These are phyloP conservation scores for Solanum dulcamara DNA, from an alignment of 257 asterid species.

Conservation along the genomic window DNA sequence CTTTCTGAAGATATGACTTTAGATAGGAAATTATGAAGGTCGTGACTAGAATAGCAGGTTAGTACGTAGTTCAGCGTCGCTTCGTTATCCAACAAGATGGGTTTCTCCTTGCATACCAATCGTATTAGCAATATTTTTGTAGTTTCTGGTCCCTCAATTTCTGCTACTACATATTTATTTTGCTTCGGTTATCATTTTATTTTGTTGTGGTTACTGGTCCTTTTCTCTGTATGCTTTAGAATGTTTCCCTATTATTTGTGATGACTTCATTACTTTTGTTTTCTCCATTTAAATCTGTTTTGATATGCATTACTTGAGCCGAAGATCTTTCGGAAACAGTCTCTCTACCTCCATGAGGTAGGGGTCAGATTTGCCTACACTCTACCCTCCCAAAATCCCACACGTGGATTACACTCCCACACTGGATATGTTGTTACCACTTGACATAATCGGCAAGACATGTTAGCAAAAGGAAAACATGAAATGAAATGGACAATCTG, in stretches of 20 bases:
- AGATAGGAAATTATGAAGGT: neutral
- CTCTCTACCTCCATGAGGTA: neutral
- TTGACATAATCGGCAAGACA: neutral
- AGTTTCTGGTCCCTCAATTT: neutral
- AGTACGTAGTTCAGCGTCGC: neutral
- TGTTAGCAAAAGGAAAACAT: neutral
- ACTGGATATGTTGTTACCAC: neutral
- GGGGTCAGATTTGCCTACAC: neutral
- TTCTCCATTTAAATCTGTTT: neutral
- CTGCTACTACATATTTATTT: neutral
- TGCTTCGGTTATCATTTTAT: neutral
- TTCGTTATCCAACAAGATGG: neutral
- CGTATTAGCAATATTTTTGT: neutral
- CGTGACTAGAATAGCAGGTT: neutral
- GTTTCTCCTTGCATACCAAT: neutral
- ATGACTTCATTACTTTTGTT: neutral
- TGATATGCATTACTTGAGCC: neutral
- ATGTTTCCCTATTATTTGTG: neutral
- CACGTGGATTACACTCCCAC: neutral
- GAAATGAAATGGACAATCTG: neutral
- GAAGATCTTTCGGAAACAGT: neutral
- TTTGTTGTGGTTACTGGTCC: neutral
- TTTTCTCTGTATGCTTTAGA: neutral
- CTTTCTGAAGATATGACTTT: neutral
- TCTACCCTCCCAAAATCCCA: neutral